A percentile compares a stretch with the other conserved stretches of the same genome.
Evolutionary conservation across 345 rosid genomes (phyloP).

Genomic region (Mallotus nudiflorus): DNA sequence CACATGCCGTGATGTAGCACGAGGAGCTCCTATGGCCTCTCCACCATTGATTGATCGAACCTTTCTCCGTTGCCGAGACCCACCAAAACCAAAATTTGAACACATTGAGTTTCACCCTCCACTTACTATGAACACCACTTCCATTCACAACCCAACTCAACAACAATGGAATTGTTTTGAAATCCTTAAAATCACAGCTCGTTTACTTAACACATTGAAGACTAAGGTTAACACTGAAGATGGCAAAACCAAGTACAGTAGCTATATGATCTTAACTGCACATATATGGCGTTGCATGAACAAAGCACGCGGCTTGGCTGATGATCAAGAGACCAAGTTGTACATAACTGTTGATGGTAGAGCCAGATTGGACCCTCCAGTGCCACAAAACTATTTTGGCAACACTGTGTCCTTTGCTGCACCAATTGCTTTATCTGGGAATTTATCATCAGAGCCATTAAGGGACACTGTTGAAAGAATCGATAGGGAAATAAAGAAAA

Average conservation of each 20-base stretch:
- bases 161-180: no score
- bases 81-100: no score
- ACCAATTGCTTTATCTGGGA: constrained; percentile 19
- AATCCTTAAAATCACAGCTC: no score
- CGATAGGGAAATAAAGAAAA: constrained; percentile 13
- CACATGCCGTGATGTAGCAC: constrained; percentile 25
- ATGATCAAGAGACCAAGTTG: no score
- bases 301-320: constrained; percentile 10
- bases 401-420: constrained; percentile 40
- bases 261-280: no score
- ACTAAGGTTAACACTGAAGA: constrained; percentile 1
- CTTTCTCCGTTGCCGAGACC: neutral
- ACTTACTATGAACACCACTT: no score
- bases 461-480: constrained; percentile 34
- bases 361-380: constrained; percentile 36
- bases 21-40: constrained; percentile 7
- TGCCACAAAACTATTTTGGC: constrained; percentile 45
- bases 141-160: no score
- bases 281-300: no score
- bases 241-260: no score
- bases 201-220: constrained; percentile 24
- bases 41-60: constrained; percentile 25
- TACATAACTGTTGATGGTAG: constrained; percentile 30
- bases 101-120: no score
- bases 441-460: constrained; percentile 31